Base-by-base conservation (phyloP, 306 rosid species). In the Lathyrus sativus region DNA sequence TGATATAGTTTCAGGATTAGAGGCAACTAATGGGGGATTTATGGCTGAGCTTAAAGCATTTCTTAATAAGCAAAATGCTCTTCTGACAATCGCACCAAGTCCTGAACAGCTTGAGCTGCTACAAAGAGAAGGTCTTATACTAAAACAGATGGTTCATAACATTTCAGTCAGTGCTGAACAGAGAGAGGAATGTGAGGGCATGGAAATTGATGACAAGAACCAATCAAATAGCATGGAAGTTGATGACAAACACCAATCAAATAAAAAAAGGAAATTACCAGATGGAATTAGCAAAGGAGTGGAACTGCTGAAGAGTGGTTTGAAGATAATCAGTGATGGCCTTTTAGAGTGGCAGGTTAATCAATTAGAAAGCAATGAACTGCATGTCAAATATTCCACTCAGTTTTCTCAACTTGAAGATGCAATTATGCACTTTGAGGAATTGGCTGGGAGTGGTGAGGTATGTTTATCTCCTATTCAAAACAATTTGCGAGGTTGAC, bases 211-310 rank as follows among this genome's bases (percentile, higher is more conserved):
- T 60, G 72, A 72, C 11, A 70, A 68, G 55, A 78, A 28, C 62
- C 62, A 28, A 56, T 56, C 11, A 56, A 56, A 54, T 24, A 77
- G 70, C 71, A 80, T 83, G 89, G 89, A 81, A 62, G 62, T 79
- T 28, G 81, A 81, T 55, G 72, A 72, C 8, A 67, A 65, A 57
- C 75, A 66, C 71, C 84, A 71, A 62, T 54, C 76, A 74, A 78
- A 64, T 78, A 92, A 75, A 80, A 90, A 84, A 73, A 93, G 96
- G 75, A 93, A 90, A 74, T 77, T 93, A 78, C 90, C 85, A 9
- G 87, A 83, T 45, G 90, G 82, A 73, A 83, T 93, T 69, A 64
- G 80, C 70, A 75, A 76, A 79, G 98, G 98, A 48, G 74, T 90
- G 88, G 93, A 86, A 76, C 67, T 93, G 78, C 71, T 90, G 57